Evolutionary conservation across 495 filamentous ascomycete genomes (phyloP).

Genomic region (Cercophora scortea): DNA sequence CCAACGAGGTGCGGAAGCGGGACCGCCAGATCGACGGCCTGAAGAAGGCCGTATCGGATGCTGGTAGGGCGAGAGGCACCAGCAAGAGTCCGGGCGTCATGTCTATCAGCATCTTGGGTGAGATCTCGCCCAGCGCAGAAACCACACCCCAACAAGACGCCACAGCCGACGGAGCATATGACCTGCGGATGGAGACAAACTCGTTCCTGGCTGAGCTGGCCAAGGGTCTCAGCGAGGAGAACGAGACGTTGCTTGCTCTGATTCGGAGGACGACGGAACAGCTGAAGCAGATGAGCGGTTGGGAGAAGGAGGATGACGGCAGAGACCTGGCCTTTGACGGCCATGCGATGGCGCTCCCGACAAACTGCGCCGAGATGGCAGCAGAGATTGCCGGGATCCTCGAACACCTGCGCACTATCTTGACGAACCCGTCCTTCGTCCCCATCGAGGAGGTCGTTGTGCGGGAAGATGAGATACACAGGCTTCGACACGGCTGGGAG

Average conservation of each 20-base stretch:
- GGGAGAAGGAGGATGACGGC: conserved; percentile 28
- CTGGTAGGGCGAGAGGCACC: conserved; percentile 38
- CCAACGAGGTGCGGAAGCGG: conserved; percentile 85
- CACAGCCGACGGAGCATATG: conserved; percentile 54
- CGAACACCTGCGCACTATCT: conserved; percentile 67
- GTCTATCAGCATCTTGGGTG: conserved; percentile 47
- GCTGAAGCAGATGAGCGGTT: conserved; percentile 72
- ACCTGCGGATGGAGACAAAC: conserved; percentile 77
- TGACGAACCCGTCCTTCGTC: conserved; percentile 94
- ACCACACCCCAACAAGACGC: conserved; percentile 19
- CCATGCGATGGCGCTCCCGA: conserved; percentile 39
- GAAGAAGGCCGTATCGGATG: conserved; percentile 64
- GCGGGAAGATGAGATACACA: conserved; percentile 79
- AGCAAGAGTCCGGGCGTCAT: conserved; percentile 42
- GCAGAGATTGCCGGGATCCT: conserved; percentile 65
- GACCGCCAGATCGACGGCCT: conserved; percentile 82
- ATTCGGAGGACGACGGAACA: conserved; percentile 62
- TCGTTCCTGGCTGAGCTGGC: conserved; percentile 86
- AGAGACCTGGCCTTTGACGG: conserved; percentile 19
- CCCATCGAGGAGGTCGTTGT: conserved; percentile 89
- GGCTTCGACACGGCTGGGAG: conserved; percentile 77
- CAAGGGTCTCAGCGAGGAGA: conserved; percentile 86
- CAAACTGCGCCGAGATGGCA: conserved; percentile 66
- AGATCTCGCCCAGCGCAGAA: conserved; percentile 21
- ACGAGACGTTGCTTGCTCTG: conserved; percentile 71